Evolutionary conservation across 306 rosid genomes (phyloP), one percentile per base, ranked within the genome.

Genomic region (Cyamopsis tetragonoloba): DNA sequence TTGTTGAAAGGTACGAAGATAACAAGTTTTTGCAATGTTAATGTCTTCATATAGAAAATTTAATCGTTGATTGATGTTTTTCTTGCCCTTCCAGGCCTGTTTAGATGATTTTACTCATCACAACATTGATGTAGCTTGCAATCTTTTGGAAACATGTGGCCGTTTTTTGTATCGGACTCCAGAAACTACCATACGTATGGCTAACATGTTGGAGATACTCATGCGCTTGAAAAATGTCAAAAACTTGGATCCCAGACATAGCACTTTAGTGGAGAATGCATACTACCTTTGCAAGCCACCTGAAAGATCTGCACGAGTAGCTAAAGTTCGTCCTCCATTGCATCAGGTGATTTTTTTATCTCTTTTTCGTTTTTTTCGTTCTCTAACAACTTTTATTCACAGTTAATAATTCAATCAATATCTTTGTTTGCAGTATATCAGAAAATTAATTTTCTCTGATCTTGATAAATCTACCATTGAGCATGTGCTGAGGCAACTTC

Each of bases 221-320:
- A 95, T 90, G 99, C 97, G 99, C 38, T 84, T 95, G 77, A 95
- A 95, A 77, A 95, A 95, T 83, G 99, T 95, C 13, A 95, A 95
- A 82, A 90, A 95, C 80, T 80, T 95, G 89, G 99, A 95, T 88
- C 97, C 99, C n/a, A 86, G 97, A 56, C 99, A 95, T 63, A 95
- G 96, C 80, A 90, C 97, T 64, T 91, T 87, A 71, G 99, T 95
- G 73, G 99, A 95, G 80, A 95, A 95, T 83, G 99, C 99, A 17
- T 95, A 95, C 83, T 95, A 95, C 83, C 88, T 95, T 44, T 95
- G 99, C 83, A 95, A 95, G 70, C 99, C 99, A 48, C 99, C 99
- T 3, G 99, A 95, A 78, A 86, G 96, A 79, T 95, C 99, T 35
- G 97, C 99, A 51, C 85, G 97, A 49, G 87, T 90, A 12, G 71